phyloP scores from a whole-genome alignment of 805 yeast genomes.

The Ogataea paraovalis region DNA sequence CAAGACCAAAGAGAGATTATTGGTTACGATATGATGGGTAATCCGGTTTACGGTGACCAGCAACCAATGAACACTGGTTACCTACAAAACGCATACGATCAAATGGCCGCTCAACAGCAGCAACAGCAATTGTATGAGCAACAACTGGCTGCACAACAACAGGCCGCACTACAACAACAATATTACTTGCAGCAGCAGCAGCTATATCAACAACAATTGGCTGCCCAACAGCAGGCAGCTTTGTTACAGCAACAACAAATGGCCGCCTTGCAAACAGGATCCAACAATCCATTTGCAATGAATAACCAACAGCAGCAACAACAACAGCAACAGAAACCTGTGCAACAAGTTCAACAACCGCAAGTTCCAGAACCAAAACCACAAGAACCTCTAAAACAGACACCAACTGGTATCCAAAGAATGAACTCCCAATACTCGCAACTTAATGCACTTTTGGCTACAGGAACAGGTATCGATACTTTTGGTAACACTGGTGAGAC shows the following conservation, averaged over 20 bases:
- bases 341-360: conserved; percentile 5
- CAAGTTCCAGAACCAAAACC: conserved; percentile 22
- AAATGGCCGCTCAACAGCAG: conserved; percentile 23
- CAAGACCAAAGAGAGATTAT: conserved; percentile 28
- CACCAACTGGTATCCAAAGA: conserved; percentile 50
- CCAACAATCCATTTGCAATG: conserved; percentile 35
- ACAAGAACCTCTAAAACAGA: conserved; percentile 39
- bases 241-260: conserved; percentile 23
- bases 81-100: conserved; percentile 41
- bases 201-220: conserved; percentile 19
- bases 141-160: conserved; percentile 20
- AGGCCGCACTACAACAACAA: conserved; percentile 14
- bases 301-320: conserved; percentile 31
- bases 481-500: conserved; percentile 83
- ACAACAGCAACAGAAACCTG: conserved; percentile 32
- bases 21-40: conserved; percentile 60
- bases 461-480: conserved; percentile 90
- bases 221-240: conserved; percentile 15
- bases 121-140: conserved; percentile 21
- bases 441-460: conserved; percentile 71
- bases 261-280: conserved; percentile 36
- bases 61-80: conserved; percentile 53
- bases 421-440: conserved; percentile 62
- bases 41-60: conserved; percentile 52
- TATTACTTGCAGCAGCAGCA: conserved; percentile 16